Base-by-base conservation (phyloP, 1,284 basidiomycete genomes). In the Marasmius oreades region DNA sequence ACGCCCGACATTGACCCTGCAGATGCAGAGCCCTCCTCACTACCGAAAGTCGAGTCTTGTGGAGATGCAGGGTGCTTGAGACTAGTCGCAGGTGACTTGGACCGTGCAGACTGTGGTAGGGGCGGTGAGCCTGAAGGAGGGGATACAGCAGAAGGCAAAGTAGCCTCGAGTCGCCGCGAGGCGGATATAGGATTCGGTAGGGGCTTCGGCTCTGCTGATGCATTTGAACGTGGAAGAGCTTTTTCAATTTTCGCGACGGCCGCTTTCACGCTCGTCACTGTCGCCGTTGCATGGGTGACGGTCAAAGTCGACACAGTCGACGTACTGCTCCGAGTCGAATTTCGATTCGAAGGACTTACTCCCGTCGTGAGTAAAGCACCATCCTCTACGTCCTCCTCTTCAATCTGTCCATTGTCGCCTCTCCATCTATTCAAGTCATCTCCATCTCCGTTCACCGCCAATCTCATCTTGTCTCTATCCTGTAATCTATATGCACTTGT, bases 281-380 rank as follows among this genome's bases (percentile, higher is more conserved):
- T 52, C 33, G 56, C 80, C 10, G 75, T 78, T 45, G 42, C 26
- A n/a, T 73, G 73, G 7, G 77, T 71, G 20, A 81, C 76, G 33
- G 79, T 80, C 26, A 77, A 70, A 28, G 72, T 71, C n/a, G 74
- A 71, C 18, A 75, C 69, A n/a, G 69, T 81, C 18, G 79, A 80
- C n/a, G 77, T 68, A 58, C 72, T 76, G 55, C 75, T 77, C 52
- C 73, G 67, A 56, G 66, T 74, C 14, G 81, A 83, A 62, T 81
- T 77, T 24, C 81, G 69, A 55, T 78, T 76, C 11, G 70, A 59
- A 26, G 63, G 55, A n/a, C 57, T 62, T 10, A 50, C 59, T 14
- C 56, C 56, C n/a, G 61, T 59, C 23, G 53, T 61, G 24, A 61
- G 50, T 24, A 63, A 53, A n/a, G 44, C 55, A 16, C 66, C 63